Evolutionary conservation across 768 basidiomycete species (phyloP), one percentile per base, ranked within the genome.

Genomic region (Tylopilus rubrobrunneus): DNA sequence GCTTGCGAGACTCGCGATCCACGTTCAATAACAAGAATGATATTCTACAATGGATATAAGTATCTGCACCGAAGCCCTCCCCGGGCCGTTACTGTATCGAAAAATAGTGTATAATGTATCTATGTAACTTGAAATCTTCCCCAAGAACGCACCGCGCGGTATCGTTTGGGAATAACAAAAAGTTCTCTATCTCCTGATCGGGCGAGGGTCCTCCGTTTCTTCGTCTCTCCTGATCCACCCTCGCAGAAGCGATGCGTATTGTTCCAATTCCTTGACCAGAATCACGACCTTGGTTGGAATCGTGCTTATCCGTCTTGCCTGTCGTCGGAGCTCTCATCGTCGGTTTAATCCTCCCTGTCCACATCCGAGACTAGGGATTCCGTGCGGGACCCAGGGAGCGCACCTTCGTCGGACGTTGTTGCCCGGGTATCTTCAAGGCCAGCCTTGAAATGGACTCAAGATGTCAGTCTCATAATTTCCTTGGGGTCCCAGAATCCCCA

Each of bases 401-500:
- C 31, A 7, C 40, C 45, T 25, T 28, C 23, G 23, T 36, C 23
- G 15, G 49, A 40, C 27, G 48, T 73, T 10, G 47, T 46, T 29
- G 52, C 49, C 10, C 41, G 27, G 4, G 25, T n/a, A 27, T 58
- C 57, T 51, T 75, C 68, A 21, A 82, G 63, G 17, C 70, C 75
- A 47, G 76, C 72, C 64, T 79, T 80, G 60, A 76, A 72, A 40
- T 75, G 72, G 31, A 89, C 70, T 85, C 86, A 91, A 48, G 83
- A 77, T 3, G 82, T 81, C 21, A 90, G 67, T 63, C 80, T 84
- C 48, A 68, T 63, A 53, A 92, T 83, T 54, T 90, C 87, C 36
- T 71, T 71, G 1, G 83, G 80, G 9, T 86, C 76, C 72, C 76
- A 79, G 69, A 91, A 84, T 12, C 78, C 86, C 86, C 88, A 90